phyloP scores from a whole-genome alignment of 768 basidiomycete genomes.

The Suillus lakei region DNA sequence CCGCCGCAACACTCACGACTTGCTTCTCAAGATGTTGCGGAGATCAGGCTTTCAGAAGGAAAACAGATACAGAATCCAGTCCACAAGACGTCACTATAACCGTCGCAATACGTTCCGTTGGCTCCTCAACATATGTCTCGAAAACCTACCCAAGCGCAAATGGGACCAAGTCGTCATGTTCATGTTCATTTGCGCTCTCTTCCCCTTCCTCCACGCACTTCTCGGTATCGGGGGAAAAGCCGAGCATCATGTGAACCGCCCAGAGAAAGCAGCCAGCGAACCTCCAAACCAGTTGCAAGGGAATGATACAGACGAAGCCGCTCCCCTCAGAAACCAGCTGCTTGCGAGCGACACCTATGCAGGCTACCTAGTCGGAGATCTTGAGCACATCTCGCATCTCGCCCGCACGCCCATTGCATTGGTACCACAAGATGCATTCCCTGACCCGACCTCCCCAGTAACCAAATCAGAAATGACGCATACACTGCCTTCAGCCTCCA shows the following conservation, averaged over 20 bases:
- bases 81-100: neutral
- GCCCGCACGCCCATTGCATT: conserved; percentile 10
- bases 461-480: neutral
- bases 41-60: neutral
- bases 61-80: neutral
- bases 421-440: conserved; percentile 27
- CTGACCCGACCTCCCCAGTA: conserved; percentile 22
- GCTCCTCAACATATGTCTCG: neutral
- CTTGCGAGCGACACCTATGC: conserved; percentile 10
- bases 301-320: neutral
- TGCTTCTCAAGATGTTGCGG: neutral
- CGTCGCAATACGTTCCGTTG: neutral
- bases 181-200: conserved; percentile 28
- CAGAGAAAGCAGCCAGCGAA: conserved; percentile 2
- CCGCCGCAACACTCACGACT: neutral
- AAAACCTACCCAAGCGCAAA: conserved; percentile 15
- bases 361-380: conserved; percentile 25
- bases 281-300: conserved; percentile 2
- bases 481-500: neutral
- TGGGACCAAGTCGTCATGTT: conserved; percentile 29
- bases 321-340: conserved; percentile 1
- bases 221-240: conserved; percentile 23
- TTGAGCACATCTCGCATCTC: conserved; percentile 20
- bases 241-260: conserved; percentile 6
- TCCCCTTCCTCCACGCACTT: conserved; percentile 31